A percentile compares a stretch with the other conserved stretches of the same genome.
These are phyloP conservation scores for Alternaria brassicae DNA, from an alignment of 2,329 filamentous ascomycete species.

Conservation along the genomic window DNA sequence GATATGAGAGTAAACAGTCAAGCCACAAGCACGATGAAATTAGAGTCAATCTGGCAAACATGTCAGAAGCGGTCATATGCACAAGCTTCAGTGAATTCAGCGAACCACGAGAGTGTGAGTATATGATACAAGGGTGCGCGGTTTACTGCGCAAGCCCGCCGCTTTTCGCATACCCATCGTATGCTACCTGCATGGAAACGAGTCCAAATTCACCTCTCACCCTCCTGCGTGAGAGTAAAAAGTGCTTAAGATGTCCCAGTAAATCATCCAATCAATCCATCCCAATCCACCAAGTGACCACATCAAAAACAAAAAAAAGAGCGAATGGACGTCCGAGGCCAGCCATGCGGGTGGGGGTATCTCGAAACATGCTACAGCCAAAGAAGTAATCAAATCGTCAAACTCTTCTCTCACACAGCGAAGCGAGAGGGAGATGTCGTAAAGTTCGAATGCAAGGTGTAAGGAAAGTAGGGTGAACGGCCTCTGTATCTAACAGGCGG, in stretches of 20 bases:
- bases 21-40: not conserved
- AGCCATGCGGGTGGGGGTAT: constrained; percentile 42
- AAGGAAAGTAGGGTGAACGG: constrained; percentile 1
- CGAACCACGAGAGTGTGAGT: not conserved
- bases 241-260: not conserved
- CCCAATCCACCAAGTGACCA: constrained; percentile 1
- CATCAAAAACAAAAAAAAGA: constrained; percentile 22
- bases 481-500: constrained; percentile 26
- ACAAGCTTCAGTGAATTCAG: not conserved
- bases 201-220: not conserved
- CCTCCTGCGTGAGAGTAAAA: not conserved
- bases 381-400: constrained; percentile 16
- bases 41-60: too few species aligned
- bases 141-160: not conserved
- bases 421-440: constrained; percentile 2
- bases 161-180: not conserved
- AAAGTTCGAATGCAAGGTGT: constrained; percentile 1
- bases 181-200: not conserved
- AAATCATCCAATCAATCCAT: not conserved
- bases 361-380: constrained; percentile 37
- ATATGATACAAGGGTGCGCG: not conserved
- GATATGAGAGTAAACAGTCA: too few species aligned
- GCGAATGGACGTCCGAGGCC: constrained; percentile 46
- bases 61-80: not conserved
- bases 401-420: not conserved